A percentile compares a stretch with the other conserved stretches of the same genome.
Conservation (phyloP, 306 rosid genomes). For the Casuarina cunninghamiana region DNA sequence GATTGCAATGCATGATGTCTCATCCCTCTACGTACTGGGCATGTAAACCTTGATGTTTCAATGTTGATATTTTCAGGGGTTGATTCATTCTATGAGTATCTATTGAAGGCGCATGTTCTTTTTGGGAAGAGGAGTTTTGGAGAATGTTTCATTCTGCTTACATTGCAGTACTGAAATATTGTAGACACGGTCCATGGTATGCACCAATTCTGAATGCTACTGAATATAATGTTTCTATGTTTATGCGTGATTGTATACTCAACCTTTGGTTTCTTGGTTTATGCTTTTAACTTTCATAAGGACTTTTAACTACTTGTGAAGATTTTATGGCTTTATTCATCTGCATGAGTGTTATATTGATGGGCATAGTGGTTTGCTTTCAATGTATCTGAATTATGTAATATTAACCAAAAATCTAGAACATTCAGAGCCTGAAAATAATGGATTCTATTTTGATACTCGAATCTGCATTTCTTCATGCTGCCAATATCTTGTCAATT, state of each 20-base stretch:
- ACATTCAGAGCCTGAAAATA: neutral
- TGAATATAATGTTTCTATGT: slow-evolving; percentile 13
- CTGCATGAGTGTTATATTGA: neutral
- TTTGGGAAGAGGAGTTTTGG: slow-evolving; percentile 67
- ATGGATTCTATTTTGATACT: neutral
- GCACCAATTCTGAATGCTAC: slow-evolving; percentile 12
- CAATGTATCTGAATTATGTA: neutral
- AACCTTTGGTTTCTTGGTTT: neutral
- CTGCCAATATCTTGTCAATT: neutral
- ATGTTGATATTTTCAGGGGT: slow-evolving; percentile 67
- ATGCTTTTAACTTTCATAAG: neutral
- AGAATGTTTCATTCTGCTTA: slow-evolving; percentile 60
- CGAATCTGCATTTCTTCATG: neutral
- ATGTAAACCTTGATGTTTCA: slow-evolving; percentile 33
- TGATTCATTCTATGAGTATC: slow-evolving; percentile 96
- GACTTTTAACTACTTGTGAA: neutral
- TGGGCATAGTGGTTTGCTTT: neutral
- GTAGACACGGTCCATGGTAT: slow-evolving; percentile 97
- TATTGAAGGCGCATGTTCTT: slow-evolving; percentile 86
- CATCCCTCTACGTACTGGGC: slow-evolving; percentile 22
- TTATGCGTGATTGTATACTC: neutral
- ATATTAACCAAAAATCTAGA: neutral
- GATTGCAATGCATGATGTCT: slow-evolving; percentile 12
- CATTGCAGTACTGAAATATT: slow-evolving; percentile 60
- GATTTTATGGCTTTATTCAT: neutral